Conservation (phyloP, 2,329 filamentous ascomycete genomes). For the Xylariaceae sp. region DNA sequence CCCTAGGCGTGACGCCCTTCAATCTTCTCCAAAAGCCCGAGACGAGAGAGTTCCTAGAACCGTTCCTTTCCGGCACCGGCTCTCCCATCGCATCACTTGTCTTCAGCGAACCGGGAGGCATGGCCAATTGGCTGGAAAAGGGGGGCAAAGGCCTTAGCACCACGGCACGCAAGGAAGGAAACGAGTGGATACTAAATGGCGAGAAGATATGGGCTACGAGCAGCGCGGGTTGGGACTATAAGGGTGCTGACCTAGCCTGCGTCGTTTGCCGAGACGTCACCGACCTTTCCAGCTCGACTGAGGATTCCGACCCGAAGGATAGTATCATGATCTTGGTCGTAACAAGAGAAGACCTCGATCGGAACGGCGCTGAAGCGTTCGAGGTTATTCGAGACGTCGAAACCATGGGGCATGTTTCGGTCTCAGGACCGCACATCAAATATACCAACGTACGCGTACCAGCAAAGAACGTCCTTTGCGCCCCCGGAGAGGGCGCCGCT, state of each 20-base stretch:
- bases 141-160: constrained; percentile 52
- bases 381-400: constrained; percentile 49
- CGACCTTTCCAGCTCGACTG: background rate
- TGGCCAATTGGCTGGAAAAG: constrained; percentile 55
- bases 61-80: constrained; percentile 49
- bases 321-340: constrained; percentile 53
- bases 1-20: constrained; percentile 54
- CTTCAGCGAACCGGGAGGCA: constrained; percentile 54
- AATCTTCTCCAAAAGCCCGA: constrained; percentile 47
- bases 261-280: constrained; percentile 51
- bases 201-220: constrained; percentile 61
- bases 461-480: constrained; percentile 47
- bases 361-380: constrained; percentile 48
- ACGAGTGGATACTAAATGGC: constrained; percentile 55
- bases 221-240: constrained; percentile 54
- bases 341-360: constrained; percentile 49
- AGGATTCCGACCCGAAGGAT: constrained; percentile 27
- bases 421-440: constrained; percentile 51
- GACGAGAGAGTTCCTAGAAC: constrained; percentile 48
- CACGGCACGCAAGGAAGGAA: constrained; percentile 50
- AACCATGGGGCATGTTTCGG: constrained; percentile 50
- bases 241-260: constrained; percentile 54
- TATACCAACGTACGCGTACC: constrained; percentile 54
- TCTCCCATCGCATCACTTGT: constrained; percentile 54
- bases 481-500: constrained; percentile 46